These are phyloP conservation scores for Fusarium napiforme DNA, from an alignment of 2,329 filamentous ascomycete genomes.

Conservation along the genomic window DNA sequence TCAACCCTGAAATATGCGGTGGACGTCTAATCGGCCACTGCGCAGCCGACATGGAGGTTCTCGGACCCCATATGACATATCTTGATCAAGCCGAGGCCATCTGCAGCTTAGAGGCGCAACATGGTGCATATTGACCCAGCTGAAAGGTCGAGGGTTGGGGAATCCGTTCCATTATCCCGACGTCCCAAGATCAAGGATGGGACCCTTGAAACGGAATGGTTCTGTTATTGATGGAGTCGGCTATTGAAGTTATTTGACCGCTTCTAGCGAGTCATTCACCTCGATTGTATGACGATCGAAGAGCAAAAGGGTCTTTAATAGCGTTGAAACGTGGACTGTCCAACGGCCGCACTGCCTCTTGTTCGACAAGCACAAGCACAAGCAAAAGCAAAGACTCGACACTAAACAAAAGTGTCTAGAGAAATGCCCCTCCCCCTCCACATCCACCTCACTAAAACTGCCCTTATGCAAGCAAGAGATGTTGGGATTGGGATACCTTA, in stretches of 20 bases:
- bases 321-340: background rate
- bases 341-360: constrained; percentile 25
- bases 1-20: constrained; percentile 25
- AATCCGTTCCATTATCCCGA: constrained; percentile 5
- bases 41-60: constrained; percentile 31
- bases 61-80: constrained; percentile 35
- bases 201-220: constrained; percentile 19
- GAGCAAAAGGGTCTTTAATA: background rate
- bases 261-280: constrained; percentile 27
- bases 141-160: constrained; percentile 35
- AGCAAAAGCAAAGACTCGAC: constrained; percentile 17
- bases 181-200: constrained; percentile 12
- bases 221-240: background rate
- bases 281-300: background rate
- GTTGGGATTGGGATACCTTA: background rate
- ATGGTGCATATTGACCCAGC: constrained; percentile 36
- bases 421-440: constrained; percentile 3
- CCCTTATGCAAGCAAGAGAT: constrained; percentile 5
- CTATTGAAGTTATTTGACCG: background rate
- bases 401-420: constrained; percentile 4
- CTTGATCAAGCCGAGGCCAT: constrained; percentile 26
- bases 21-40: constrained; percentile 21
- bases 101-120: constrained; percentile 35
- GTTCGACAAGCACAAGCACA: background rate
- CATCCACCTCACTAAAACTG: background rate